These are phyloP conservation scores for Oryza glumipatula DNA, from an alignment of 176 grass and related monocot genomes.

Conservation along the genomic window DNA sequence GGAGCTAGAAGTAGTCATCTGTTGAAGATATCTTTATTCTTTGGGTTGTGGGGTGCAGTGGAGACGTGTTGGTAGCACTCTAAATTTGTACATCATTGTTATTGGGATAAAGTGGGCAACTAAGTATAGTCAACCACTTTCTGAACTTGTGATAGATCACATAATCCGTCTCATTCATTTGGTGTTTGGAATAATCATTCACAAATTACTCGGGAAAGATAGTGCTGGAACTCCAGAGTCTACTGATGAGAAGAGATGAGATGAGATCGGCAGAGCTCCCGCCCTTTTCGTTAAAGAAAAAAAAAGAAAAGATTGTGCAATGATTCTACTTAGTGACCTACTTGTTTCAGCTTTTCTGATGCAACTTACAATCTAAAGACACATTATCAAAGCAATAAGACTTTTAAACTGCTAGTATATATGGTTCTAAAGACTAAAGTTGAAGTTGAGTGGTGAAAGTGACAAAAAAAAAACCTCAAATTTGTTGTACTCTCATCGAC, in stretches of 20 bases:
- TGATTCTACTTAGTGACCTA: neutral
- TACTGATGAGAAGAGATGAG: neutral
- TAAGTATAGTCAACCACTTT: neutral
- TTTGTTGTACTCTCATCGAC: too few species aligned
- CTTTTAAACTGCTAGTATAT: too few species aligned
- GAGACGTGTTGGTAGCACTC: slow-evolving; percentile 2
- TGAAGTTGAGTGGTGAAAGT: too few species aligned
- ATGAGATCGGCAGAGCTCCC: neutral
- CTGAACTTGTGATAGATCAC: neutral
- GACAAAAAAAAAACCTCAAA: too few species aligned
- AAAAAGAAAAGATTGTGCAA: neutral
- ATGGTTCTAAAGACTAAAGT: too few species aligned
- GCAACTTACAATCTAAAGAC: neutral
- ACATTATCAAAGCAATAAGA: neutral
- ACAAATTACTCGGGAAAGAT: neutral
- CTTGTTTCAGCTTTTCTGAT: neutral
- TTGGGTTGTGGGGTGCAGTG: neutral
- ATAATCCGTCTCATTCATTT: neutral
- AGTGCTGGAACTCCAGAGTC: neutral
- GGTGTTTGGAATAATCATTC: neutral
- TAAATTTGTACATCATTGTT: neutral
- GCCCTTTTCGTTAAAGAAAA: neutral
- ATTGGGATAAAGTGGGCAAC: neutral
- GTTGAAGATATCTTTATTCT: neutral
- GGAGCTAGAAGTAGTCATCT: neutral